Evolutionary conservation across 768 basidiomycete species (phyloP).

Genomic region (Boletus rubroflammeus): DNA sequence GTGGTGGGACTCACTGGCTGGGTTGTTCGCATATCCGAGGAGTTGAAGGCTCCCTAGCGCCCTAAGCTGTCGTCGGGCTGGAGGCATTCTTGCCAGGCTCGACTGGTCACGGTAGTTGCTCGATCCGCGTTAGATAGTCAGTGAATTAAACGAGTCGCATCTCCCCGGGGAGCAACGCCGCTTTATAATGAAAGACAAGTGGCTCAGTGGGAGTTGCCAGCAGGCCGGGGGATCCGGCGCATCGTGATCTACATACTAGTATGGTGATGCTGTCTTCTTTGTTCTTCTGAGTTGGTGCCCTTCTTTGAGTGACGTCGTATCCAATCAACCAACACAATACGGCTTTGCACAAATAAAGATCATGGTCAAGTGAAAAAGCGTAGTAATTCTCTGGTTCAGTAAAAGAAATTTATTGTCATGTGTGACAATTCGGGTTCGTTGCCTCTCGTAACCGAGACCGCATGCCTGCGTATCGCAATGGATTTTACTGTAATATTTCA

Average conservation of each 20-base stretch:
- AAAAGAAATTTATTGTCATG: no score
- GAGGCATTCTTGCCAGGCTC: slow-evolving; percentile 16
- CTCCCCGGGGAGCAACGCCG: background rate
- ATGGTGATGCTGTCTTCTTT: background rate
- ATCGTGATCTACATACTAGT: background rate
- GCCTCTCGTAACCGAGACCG: no score
- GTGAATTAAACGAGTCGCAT: background rate
- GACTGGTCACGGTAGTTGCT: background rate
- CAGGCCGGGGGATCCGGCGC: background rate
- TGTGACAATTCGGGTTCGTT: no score
- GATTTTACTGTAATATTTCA: no score
- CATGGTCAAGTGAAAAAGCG: background rate
- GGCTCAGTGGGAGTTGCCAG: background rate
- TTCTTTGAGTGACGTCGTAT: slow-evolving; percentile 1
- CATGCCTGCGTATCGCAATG: background rate
- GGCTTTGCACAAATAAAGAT: background rate
- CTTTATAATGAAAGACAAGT: slow-evolving; percentile 10
- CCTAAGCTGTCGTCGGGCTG: slow-evolving; percentile 14
- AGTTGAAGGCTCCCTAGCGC: slow-evolving; percentile 24
- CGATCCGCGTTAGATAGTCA: background rate
- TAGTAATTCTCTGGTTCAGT: background rate
- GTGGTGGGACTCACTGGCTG: slow-evolving; percentile 17
- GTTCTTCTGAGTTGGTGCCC: background rate
- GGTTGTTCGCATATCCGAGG: slow-evolving; percentile 21
- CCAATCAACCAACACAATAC: slow-evolving; percentile 13